phyloP scores from a whole-genome alignment of 768 basidiomycete species.

The Tulasnella sp. region DNA sequence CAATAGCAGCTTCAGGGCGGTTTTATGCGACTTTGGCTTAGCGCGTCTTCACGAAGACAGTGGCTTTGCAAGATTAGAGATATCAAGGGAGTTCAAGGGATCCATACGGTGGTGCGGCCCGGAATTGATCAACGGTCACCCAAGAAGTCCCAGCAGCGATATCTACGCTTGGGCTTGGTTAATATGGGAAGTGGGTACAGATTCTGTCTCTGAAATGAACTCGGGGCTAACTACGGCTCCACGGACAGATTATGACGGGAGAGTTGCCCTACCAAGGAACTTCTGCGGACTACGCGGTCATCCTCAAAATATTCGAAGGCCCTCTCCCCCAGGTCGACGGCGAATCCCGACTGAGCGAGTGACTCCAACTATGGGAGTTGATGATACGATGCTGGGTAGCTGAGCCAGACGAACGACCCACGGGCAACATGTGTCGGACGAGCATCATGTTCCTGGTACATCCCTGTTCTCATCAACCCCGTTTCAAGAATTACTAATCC shows the following conservation, averaged over 20 bases:
- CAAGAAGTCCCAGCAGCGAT: background rate
- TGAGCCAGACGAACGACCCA: background rate
- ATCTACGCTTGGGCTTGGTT: slow-evolving; percentile 22
- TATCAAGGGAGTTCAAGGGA: slow-evolving; percentile 12
- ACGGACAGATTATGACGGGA: background rate
- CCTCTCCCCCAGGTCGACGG: background rate
- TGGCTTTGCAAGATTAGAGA: background rate
- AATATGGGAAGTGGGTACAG: background rate
- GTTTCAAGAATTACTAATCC: too few relatives aligned
- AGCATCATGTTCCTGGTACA: background rate
- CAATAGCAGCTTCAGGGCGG: background rate
- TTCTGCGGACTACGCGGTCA: background rate
- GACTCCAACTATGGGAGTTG: background rate
- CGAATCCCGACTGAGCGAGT: background rate
- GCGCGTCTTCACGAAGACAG: background rate
- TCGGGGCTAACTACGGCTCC: background rate
- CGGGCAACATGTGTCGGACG: background rate
- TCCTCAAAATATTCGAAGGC: background rate
- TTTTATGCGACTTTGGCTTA: slow-evolving; percentile 26
- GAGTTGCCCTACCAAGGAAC: background rate
- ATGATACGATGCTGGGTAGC: background rate
- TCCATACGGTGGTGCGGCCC: slow-evolving; percentile 18
- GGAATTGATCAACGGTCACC: slow-evolving; percentile 5
- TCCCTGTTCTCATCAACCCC: too few relatives aligned
- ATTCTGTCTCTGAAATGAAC: background rate